A percentile compares a stretch with the other conserved stretches of the same genome.
These are phyloP conservation scores for Centella asiatica DNA, from an alignment of 129 eudicot species.

Conservation along the genomic window DNA sequence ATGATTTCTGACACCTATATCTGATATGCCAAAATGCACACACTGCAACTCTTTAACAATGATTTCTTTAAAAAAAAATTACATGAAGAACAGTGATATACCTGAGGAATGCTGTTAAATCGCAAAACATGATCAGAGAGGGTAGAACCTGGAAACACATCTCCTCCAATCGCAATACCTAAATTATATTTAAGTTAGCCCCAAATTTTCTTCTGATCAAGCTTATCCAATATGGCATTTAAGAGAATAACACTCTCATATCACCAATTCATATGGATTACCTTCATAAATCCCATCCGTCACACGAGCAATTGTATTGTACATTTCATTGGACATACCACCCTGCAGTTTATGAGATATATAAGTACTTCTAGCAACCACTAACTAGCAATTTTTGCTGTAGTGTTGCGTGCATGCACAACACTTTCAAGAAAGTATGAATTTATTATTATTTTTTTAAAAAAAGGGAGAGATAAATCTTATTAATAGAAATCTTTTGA, in stretches of 20 bases:
- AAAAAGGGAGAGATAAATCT: not conserved
- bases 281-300: slow-evolving; percentile 99
- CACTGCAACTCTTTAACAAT: not conserved
- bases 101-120: slow-evolving; percentile 98
- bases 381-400: not conserved
- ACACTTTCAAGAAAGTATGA: no score
- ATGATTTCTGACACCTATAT: not conserved
- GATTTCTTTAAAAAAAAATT: not conserved
- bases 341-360: slow-evolving; percentile 51
- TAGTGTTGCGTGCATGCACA: not conserved
- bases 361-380: slow-evolving; percentile 9
- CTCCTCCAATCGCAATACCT: slow-evolving; percentile 99
- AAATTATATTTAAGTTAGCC: slow-evolving; percentile 7
- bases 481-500: not conserved
- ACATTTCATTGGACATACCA: slow-evolving; percentile 97
- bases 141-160: slow-evolving; percentile 98
- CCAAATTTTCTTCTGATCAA: slow-evolving; percentile 10
- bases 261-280: slow-evolving; percentile 12
- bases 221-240: not conserved
- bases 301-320: slow-evolving; percentile 93
- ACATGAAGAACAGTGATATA: slow-evolving; percentile 11
- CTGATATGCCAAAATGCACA: not conserved
- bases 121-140: slow-evolving; percentile 97
- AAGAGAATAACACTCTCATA: not conserved
- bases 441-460: no score